Base-by-base conservation (phyloP, 192 early-diverging fungal genomes). In the Backusella macrospora region DNA sequence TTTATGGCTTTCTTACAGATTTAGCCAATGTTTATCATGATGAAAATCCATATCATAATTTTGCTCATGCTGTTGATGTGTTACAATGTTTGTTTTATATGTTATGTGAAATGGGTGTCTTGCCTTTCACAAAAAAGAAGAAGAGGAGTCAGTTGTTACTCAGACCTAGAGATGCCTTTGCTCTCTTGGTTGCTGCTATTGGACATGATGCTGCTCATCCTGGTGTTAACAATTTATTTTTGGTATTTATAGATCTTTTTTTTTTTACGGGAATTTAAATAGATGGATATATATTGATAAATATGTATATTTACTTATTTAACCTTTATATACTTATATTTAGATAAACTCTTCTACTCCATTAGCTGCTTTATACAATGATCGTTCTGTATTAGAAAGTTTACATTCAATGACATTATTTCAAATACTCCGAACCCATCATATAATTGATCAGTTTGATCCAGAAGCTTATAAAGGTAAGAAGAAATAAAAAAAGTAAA, bases 21-120 rank as follows among this genome's bases (percentile, higher is more conserved):
- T 62, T 90, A 29, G 76, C 83, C 46, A 84, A 84, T 72, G 82
- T 81, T 14, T 90, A 90, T 73, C 83, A 88, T 63, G 80, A 83
- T 34, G 83, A 73, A 12, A 96, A 96, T 78, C 93, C 94, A 6
- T 97, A 95, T 77, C 97, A 99, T 84, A 99, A 99, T 83, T 93
- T 95, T 81, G 87, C 89, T 26, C 97, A 99, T 78, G 97, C 96
- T 1, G 91, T 96, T 8, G 97, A 99, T 78, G 97, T 99, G 16
- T 80, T 92, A 15, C 96, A 97, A 75, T 89, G 92, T 64, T 94
- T 94, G 47, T 92, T 91, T 77, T 95, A 90, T 81, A 93, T 93
- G 64, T 81, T 93, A 69, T 90, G 88, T 78, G 80, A 85, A 39
- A 82, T 92, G 71, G 89, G 85, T 18, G 73, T 91, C 8, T 64